Conservation (phyloP, 192 early-diverging fungal genomes). For the Linnemannia elongata region DNA sequence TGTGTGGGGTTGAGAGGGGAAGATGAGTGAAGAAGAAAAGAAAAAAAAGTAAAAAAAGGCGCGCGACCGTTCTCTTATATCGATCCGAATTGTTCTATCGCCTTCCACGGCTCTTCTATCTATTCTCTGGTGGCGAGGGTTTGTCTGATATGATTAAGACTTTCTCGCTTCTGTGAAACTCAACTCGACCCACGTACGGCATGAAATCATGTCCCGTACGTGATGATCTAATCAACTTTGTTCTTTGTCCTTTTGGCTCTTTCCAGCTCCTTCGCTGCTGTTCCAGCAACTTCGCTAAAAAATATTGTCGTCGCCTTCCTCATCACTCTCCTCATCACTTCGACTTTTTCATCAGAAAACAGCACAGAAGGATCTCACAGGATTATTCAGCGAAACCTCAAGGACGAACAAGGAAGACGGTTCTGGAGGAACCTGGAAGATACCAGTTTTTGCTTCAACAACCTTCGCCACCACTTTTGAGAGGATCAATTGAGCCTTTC, state of each 20-base stretch:
- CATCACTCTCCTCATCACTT: neutral
- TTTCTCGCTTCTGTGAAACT: too few species aligned
- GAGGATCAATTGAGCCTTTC: neutral
- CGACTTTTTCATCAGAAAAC: neutral
- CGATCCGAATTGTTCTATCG: slow-evolving; percentile 16
- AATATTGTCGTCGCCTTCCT: neutral
- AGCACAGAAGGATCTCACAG: neutral
- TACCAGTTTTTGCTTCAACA: neutral
- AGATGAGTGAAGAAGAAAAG: slow-evolving; percentile 15
- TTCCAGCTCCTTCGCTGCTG: neutral
- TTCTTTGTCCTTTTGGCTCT: neutral
- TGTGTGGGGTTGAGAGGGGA: slow-evolving; percentile 15
- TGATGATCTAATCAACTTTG: neutral
- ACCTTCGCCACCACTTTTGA: neutral
- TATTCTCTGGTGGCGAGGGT: neutral
- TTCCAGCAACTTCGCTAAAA: neutral
- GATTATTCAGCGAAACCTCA: neutral
- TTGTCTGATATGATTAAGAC: neutral
- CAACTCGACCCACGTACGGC: neutral
- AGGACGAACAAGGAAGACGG: neutral
- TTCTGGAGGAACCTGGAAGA: neutral
- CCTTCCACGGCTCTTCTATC: slow-evolving; percentile 25
- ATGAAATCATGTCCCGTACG: neutral
- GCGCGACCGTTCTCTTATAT: slow-evolving; percentile 14
- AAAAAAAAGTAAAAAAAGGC: slow-evolving; percentile 14